Percentiles rank a stretch among this genome's conserved stretches.
Conservation (phyloP, 2,329 filamentous ascomycete species). For the Paraconiothyrium brasiliense region DNA sequence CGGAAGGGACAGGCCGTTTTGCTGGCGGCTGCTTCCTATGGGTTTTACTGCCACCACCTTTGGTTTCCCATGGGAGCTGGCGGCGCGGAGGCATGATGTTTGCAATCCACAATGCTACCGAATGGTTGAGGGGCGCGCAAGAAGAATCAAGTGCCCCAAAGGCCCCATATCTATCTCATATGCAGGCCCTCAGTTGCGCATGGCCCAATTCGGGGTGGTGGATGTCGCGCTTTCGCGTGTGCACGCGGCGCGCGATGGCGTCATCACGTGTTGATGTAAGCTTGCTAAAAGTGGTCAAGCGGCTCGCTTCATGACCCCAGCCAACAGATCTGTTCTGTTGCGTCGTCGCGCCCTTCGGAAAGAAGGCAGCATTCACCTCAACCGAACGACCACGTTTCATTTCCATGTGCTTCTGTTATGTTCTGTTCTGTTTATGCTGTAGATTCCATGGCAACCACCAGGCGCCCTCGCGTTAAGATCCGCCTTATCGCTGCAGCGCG, state of each 20-base stretch:
- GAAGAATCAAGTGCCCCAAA: not conserved
- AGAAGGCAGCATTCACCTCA: conserved; percentile 22
- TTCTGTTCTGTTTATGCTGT: conserved; percentile 33
- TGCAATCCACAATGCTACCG: not conserved
- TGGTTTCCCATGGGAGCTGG: conserved; percentile 62
- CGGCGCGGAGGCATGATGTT: conserved; percentile 58
- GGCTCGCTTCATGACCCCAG: conserved; percentile 24
- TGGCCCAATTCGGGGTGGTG: not conserved
- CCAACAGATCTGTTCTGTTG: conserved; percentile 18
- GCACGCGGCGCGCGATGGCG: conserved; percentile 28
- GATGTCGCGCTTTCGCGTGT: conserved; percentile 6
- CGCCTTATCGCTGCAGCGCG: conserved; percentile 31
- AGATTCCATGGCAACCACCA: conserved; percentile 36
- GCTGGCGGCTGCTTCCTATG: conserved; percentile 27
- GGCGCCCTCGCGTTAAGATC: conserved; percentile 34
- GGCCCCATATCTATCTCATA: not conserved
- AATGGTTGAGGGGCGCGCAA: not conserved
- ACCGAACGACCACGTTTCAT: conserved; percentile 34
- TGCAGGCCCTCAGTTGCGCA: not conserved
- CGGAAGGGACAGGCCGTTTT: conserved; percentile 21
- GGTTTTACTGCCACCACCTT: conserved; percentile 33
- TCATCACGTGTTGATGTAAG: conserved; percentile 33
- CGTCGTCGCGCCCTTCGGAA: conserved; percentile 25
- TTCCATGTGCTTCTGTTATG: conserved; percentile 42
- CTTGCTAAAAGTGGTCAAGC: conserved; percentile 29